phyloP scores from a whole-genome alignment of 257 asterid genomes.

The Misopates orontium region DNA sequence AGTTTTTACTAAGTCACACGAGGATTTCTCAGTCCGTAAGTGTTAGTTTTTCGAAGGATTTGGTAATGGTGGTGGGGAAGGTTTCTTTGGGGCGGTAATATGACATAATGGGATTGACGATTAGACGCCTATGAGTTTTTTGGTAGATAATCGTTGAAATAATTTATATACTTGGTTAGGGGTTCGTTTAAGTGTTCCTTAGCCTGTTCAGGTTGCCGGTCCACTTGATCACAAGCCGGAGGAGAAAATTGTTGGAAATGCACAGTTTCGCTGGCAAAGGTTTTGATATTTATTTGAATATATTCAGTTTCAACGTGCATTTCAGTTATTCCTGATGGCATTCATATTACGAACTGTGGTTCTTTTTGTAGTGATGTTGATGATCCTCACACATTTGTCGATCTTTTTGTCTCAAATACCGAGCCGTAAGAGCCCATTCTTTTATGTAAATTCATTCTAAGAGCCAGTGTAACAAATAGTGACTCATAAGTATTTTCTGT shows the following conservation, averaged over 20 bases:
- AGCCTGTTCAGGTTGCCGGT: slow-evolving; percentile 72
- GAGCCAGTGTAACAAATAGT: slow-evolving; percentile 8
- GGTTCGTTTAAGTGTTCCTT: slow-evolving; percentile 46
- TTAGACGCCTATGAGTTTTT: not conserved
- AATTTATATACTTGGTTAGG: slow-evolving; percentile 5
- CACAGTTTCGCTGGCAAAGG: slow-evolving; percentile 98
- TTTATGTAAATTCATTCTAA: slow-evolving; percentile 17
- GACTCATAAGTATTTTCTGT: slow-evolving; percentile 16
- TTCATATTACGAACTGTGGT: slow-evolving; percentile 21
- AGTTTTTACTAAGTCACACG: not conserved
- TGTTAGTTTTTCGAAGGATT: not conserved
- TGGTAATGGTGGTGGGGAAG: no score
- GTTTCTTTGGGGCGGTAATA: not conserved
- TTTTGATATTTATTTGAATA: slow-evolving; percentile 27
- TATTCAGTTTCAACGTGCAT: slow-evolving; percentile 2
- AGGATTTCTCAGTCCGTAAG: not conserved
- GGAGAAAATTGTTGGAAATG: slow-evolving; percentile 72
- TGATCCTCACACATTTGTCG: slow-evolving; percentile 81
- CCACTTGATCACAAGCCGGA: slow-evolving; percentile 69
- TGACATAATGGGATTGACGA: not conserved
- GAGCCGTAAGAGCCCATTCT: slow-evolving; percentile 69
- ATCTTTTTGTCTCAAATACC: slow-evolving; percentile 73
- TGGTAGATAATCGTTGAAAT: slow-evolving; percentile 9
- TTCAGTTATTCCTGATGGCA: slow-evolving; percentile 19
- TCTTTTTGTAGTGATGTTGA: slow-evolving; percentile 62